A percentile compares a stretch with the other conserved stretches of the same genome.
phyloP scores from a whole-genome alignment of 352 stramenopile species.

The Globisporangium spinosum region DNA sequence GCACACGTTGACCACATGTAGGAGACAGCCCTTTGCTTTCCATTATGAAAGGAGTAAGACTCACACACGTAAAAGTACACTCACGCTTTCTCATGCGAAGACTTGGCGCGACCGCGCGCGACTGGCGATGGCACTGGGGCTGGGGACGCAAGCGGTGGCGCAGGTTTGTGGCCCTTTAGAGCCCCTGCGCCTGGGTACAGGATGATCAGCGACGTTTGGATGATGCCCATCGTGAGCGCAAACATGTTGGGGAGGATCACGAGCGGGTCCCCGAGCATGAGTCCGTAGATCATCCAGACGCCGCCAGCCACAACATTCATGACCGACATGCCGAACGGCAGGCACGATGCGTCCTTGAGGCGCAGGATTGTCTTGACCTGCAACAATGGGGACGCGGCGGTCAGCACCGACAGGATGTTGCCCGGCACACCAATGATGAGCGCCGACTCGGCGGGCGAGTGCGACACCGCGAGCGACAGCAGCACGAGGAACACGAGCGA shows the following conservation, averaged over 20 bases:
- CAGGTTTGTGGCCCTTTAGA: constrained; percentile 1
- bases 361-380: constrained; percentile 66
- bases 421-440: constrained; percentile 69
- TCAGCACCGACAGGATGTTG: constrained; percentile 72
- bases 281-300: constrained; percentile 65
- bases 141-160: not conserved
- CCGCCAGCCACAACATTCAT: constrained; percentile 72
- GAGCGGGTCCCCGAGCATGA: constrained; percentile 58
- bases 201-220: constrained; percentile 67
- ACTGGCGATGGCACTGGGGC: not conserved
- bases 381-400: constrained; percentile 60
- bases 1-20: not conserved
- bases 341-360: constrained; percentile 56
- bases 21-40: not conserved
- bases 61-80: not conserved
- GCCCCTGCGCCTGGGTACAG: constrained; percentile 33
- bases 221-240: constrained; percentile 58
- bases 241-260: constrained; percentile 75
- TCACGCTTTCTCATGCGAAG: constrained; percentile 26
- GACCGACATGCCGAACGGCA: constrained; percentile 73
- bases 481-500: constrained; percentile 49
- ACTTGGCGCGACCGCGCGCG: constrained; percentile 7
- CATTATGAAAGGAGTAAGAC: too few species aligned
- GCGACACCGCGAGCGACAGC: constrained; percentile 45
- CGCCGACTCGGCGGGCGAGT: constrained; percentile 46